phyloP scores from a whole-genome alignment of 495 filamentous ascomycete species.

The Entonaema liquescens region DNA sequence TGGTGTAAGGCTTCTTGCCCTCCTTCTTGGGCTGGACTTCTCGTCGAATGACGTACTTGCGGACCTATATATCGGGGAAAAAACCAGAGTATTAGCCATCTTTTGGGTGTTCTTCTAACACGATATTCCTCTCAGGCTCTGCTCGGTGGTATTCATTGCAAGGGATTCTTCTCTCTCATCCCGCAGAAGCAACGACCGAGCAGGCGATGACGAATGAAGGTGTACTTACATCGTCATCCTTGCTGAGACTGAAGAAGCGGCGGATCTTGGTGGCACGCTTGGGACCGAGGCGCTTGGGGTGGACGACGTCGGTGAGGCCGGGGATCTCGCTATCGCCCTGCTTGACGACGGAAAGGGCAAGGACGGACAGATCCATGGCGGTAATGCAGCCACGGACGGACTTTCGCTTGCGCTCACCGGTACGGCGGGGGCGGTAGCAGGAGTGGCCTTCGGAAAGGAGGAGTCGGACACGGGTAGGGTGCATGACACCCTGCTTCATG shows the following conservation, averaged over 20 bases:
- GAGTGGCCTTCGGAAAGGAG: conserved; percentile 91
- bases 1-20: conserved; percentile 97
- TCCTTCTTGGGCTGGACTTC: conserved; percentile 94
- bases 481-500: conserved; percentile 99
- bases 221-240: conserved; percentile 97
- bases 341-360: conserved; percentile 95
- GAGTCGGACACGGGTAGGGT: conserved; percentile 96
- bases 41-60: conserved; percentile 99
- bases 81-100: conserved; percentile 51
- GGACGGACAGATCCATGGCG: conserved; percentile 89
- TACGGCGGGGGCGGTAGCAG: conserved; percentile 97
- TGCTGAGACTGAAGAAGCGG: conserved; percentile 97
- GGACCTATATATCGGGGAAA: conserved; percentile 66
- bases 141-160: conserved; percentile 54
- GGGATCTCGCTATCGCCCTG: conserved; percentile 93
- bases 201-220: conserved; percentile 66
- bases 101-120: conserved; percentile 23
- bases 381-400: conserved; percentile 98
- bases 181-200: conserved; percentile 54
- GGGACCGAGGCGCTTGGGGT: conserved; percentile 97
- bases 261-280: conserved; percentile 99
- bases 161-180: conserved; percentile 56
- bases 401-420: conserved; percentile 99
- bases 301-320: conserved; percentile 93
- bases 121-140: conserved; percentile 60